Evolutionary conservation across 2,329 filamentous ascomycete species (phyloP), one percentile per base, ranked within the genome.

Genomic region (Penicillium sp.): DNA sequence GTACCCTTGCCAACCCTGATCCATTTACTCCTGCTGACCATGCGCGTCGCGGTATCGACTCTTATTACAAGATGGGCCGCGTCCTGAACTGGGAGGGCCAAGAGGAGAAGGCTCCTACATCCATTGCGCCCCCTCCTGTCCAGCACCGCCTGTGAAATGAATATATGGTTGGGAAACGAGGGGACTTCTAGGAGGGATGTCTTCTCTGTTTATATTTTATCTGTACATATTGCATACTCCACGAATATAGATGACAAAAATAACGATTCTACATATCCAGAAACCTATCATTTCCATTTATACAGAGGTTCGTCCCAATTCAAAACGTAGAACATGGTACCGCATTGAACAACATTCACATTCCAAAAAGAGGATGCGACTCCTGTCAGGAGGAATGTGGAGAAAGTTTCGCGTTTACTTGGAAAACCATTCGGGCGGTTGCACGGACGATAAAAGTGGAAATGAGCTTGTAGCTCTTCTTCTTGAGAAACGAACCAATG

Each of bases 31-130:
- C 64, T 3, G 62, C 62, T 14, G 63, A 67, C 13, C 64, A 67
- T 44, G 64, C 64, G n/a, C 62, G 64, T 21, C 57, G 64, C 14
- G 64, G 63, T 46, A 67, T 67, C 4, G 64, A 66, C 19, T 67
- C 64, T 27, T 67, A 67, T 56, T 39, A 62, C 31, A 67, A 66
- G 55, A 62, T 64, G 60, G 53, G 57, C 37, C 56, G 46, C 19
- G 21, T 62, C 14, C 49, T 67, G 37, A 51, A 56, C 24, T 67
- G 63, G 59, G 60, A 67, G 24, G 60, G 53, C 2, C 57, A 57
- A 19, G 22, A 26, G 2, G 35, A 58, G 29, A 61, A 48, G 16
- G 31, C 27, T 10, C 45, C 46, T 21, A 31, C 39, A 11, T 26
- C 43, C 3, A 52, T 48, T 24, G 37, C 35, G 5, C 48, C 61